Base-by-base conservation (phyloP, 495 filamentous ascomycete genomes). In the Penicillium riverlandense region DNA sequence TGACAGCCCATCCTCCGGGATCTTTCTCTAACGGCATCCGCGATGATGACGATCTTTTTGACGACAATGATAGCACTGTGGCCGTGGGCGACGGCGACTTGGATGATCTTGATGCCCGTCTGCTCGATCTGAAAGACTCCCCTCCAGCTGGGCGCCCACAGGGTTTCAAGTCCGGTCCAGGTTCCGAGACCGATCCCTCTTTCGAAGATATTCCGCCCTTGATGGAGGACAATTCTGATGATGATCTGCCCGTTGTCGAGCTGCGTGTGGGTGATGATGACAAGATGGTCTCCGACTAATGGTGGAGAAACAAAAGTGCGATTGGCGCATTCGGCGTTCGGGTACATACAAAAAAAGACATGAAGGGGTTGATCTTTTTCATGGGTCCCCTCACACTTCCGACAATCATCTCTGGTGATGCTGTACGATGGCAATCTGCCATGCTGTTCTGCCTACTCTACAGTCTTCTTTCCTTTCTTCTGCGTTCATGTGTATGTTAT, bases 221-320 rank as follows among this genome's bases (percentile, higher is more conserved):
- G 28, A 45, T 62, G 43, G 57, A 63, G 9, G 60, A 55, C 31
- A 66, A 53, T 27, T 68, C 67, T 16, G 62, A 66, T 31, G 66
- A 72, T 15, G 68, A 74, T 5, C 56, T 70, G 22, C 66, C 71
- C 6, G 70, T 74, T 16, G 63, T 70, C 40, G 71, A 76, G 48
- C 54, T 75, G 31, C 64, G 58, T 39, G 61, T 71, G 15, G 53
- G 60, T 22, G 66, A 70, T 7, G 67, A 69, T 22, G 61, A 67
- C 10, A 61, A 57, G 44, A 54, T 65, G 35, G 44, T 48, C 36
- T 54, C 57, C 15, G 52, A 59, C 34, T 52, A 38, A 46, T 62
- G 38, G 43, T 37, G 33, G 33, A 32, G 29, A n/a, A n/a, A 45
- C 6, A 11, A 29, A 40, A 13, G 30, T 16, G 14, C n/a, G 33